A percentile compares a stretch with the other conserved stretches of the same genome.
phyloP scores from a whole-genome alignment of 1,284 basidiomycete species.

The Somion occarium region DNA sequence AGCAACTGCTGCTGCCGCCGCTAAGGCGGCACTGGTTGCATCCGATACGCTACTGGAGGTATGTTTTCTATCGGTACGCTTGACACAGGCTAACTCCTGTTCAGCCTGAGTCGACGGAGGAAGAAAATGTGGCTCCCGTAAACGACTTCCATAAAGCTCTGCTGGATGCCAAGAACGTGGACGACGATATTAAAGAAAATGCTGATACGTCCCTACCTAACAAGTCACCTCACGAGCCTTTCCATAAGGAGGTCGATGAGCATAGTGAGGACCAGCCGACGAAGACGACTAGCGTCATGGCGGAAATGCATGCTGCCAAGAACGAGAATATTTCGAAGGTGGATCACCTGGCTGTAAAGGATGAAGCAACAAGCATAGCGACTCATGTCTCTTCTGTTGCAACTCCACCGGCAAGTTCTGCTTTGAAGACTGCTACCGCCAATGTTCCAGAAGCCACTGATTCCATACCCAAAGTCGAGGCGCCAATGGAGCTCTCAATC shows the following conservation, averaged over 20 bases:
- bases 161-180: slow-evolving; percentile 29
- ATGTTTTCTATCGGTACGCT: slow-evolving; percentile 14
- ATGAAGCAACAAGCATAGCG: too few species aligned
- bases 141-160: slow-evolving; percentile 50
- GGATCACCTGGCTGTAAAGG: too few species aligned
- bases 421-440: too few species aligned
- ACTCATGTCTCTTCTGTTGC: too few species aligned
- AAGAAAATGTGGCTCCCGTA: slow-evolving; percentile 40
- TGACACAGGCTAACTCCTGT: slow-evolving; percentile 1
- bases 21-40: slow-evolving; percentile 35
- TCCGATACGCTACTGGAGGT: slow-evolving; percentile 43
- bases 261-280: slow-evolving; percentile 12
- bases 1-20: slow-evolving; percentile 33
- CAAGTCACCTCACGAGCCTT: slow-evolving; percentile 1
- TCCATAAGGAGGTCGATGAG: slow-evolving; percentile 7
- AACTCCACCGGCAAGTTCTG: too few species aligned
- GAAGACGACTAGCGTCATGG: too few species aligned
- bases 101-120: slow-evolving; percentile 29
- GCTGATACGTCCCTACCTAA: not conserved
- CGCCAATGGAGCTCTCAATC: slow-evolving; percentile 49
- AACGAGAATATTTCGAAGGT: too few species aligned
- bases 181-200: not conserved
- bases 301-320: too few species aligned
- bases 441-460: too few species aligned
- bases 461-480: too few species aligned